Percentiles rank a stretch among this genome's conserved stretches.
Evolutionary conservation across 257 asterid genomes (phyloP).

Genomic region (Echites panduratus): DNA sequence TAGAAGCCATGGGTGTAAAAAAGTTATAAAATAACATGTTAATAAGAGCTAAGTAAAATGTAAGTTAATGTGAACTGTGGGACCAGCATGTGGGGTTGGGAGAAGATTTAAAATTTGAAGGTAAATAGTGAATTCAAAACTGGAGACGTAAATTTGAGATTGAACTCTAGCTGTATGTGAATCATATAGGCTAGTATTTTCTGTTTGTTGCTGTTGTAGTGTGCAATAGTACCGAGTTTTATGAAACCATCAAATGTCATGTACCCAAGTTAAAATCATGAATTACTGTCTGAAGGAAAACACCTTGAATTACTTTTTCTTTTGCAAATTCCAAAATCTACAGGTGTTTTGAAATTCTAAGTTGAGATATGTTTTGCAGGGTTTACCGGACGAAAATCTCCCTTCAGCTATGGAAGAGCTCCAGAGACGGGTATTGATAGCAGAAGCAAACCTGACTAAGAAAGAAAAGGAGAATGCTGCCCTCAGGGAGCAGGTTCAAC

Average conservation of each 20-base stretch:
- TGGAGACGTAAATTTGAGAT: too few relatives aligned
- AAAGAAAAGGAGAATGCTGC: constrained; percentile 75
- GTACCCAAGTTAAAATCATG: neutral
- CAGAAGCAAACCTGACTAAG: constrained; percentile 45
- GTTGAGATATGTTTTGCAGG: constrained; percentile 40
- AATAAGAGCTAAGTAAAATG: neutral
- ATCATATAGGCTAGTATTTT: neutral
- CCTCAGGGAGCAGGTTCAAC: constrained; percentile 59
- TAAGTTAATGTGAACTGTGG: neutral
- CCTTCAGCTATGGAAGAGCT: constrained; percentile 68
- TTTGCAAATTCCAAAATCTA: constrained; percentile 1
- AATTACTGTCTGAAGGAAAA: neutral
- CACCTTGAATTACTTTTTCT: neutral
- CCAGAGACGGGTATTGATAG: constrained; percentile 42
- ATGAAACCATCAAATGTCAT: neutral
- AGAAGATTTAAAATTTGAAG: neutral
- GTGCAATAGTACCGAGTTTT: neutral
- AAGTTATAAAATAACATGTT: neutral
- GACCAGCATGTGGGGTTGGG: neutral
- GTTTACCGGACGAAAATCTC: constrained; percentile 36
- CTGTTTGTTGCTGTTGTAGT: neutral
- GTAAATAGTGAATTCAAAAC: neutral
- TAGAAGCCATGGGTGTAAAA: neutral
- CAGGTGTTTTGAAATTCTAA: constrained; percentile 10
- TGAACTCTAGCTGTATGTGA: neutral